Conservation (phyloP, 192 early-diverging fungal species). For the Entomortierella beljakovae region DNA sequence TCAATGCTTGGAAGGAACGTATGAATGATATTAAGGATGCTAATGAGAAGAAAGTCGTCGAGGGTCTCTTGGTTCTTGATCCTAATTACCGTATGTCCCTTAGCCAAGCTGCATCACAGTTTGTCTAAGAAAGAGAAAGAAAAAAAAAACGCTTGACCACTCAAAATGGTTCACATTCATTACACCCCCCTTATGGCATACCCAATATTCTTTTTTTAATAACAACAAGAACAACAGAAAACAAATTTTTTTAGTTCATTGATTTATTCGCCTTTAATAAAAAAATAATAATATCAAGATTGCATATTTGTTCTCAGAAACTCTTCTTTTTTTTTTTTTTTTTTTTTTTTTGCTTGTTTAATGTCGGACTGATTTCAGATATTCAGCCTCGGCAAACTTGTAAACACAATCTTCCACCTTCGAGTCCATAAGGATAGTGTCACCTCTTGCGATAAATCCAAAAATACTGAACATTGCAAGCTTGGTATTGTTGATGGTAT, state of each 20-base stretch:
- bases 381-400: background rate
- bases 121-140: slow-evolving; percentile 13
- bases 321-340: no score
- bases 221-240: no score
- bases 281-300: no score
- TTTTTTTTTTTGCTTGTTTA: no score
- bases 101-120: slow-evolving; percentile 30
- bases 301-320: no score
- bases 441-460: background rate
- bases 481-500: background rate
- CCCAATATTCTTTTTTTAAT: background rate
- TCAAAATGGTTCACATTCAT: no score
- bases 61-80: slow-evolving; percentile 41
- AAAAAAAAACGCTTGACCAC: background rate
- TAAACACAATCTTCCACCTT: background rate
- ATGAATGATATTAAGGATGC: slow-evolving; percentile 30
- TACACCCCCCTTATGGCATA: no score
- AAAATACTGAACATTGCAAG: background rate
- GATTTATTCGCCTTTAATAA: no score
- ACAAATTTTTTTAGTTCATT: no score
- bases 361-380: background rate
- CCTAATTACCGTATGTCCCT: slow-evolving; percentile 39
- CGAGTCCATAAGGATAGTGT: background rate
- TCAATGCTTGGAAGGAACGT: slow-evolving; percentile 55
- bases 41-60: slow-evolving; percentile 33